Conservation (phyloP, 768 basidiomycete genomes). For the Mrakia frigida region DNA sequence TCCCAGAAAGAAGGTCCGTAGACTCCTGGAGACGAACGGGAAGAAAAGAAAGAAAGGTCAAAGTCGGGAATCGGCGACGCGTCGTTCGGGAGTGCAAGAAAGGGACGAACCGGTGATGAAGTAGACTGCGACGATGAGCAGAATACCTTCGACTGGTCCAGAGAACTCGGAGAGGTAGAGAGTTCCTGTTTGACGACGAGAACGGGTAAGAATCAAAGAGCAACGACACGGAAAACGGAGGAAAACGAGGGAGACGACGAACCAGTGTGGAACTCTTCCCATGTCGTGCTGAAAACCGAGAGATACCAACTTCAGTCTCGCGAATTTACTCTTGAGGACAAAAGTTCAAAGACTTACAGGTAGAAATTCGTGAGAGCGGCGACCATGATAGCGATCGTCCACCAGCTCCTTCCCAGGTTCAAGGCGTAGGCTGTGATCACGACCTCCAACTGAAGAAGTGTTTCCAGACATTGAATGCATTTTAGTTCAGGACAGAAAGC, state of each 20-base stretch:
- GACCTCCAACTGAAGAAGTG: conserved; percentile 64
- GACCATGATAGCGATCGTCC: conserved; percentile 84
- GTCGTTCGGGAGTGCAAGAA: not conserved
- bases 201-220: no score
- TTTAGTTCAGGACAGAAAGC: conserved; percentile 11
- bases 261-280: conserved; percentile 41
- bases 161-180: conserved; percentile 89
- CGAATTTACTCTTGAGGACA: not conserved
- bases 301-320: not conserved
- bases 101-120: conserved; percentile 57
- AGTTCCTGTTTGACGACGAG: conserved; percentile 53
- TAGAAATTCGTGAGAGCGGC: conserved; percentile 73
- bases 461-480: no score
- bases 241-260: not conserved
- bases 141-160: conserved; percentile 92
- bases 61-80: no score
- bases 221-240: not conserved
- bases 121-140: conserved; percentile 75
- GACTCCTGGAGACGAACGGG: not conserved
- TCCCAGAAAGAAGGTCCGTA: conserved; percentile 32
- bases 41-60: no score
- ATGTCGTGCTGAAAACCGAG: conserved; percentile 20
- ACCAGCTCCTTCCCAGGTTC: conserved; percentile 90
- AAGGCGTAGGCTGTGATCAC: conserved; percentile 77
- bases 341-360: conserved; percentile 43